A percentile compares a stretch with the other conserved stretches of the same genome.
These are phyloP conservation scores for Lactarius pseudohatsudake DNA, from an alignment of 768 basidiomycete genomes.

Conservation along the genomic window DNA sequence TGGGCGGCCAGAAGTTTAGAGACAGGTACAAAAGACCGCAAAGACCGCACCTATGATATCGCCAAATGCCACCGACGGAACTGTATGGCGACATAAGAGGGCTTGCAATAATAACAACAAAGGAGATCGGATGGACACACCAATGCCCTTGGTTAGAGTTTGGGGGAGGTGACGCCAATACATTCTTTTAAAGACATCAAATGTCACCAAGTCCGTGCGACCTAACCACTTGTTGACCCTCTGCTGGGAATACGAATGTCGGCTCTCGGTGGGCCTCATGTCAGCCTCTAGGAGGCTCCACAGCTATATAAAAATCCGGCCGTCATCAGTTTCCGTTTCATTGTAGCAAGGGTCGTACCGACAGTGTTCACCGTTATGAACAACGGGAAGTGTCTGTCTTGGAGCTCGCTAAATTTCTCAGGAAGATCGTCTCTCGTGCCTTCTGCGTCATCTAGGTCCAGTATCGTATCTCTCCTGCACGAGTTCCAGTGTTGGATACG, in stretches of 20 bases:
- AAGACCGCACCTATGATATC: conserved; percentile 55
- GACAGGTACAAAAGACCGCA: background rate
- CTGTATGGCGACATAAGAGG: conserved; percentile 36
- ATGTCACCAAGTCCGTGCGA: conserved; percentile 39
- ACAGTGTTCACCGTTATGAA: conserved; percentile 67
- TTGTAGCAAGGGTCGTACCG: too few relatives aligned
- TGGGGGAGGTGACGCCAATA: conserved; percentile 67
- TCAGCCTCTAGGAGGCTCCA: conserved; percentile 52
- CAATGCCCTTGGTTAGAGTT: conserved; percentile 49
- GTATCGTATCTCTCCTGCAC: conserved; percentile 33
- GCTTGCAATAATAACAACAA: background rate
- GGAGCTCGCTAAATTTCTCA: conserved; percentile 50
- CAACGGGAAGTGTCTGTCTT: conserved; percentile 64
- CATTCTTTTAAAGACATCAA: conserved; percentile 44
- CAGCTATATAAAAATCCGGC: conserved; percentile 38
- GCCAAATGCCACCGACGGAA: conserved; percentile 60
- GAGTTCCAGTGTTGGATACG: conserved; percentile 27
- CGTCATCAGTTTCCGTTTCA: too few relatives aligned
- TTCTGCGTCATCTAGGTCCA: conserved; percentile 45
- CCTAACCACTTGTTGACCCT: conserved; percentile 6
- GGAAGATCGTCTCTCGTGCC: conserved; percentile 49
- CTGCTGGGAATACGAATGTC: conserved; percentile 7
- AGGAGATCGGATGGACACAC: conserved; percentile 37
- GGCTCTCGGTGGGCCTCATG: conserved; percentile 28
- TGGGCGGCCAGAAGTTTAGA: conserved; percentile 9